Conservation (phyloP, 495 filamentous ascomycete species). For the Aspergillus heteromorphus region DNA sequence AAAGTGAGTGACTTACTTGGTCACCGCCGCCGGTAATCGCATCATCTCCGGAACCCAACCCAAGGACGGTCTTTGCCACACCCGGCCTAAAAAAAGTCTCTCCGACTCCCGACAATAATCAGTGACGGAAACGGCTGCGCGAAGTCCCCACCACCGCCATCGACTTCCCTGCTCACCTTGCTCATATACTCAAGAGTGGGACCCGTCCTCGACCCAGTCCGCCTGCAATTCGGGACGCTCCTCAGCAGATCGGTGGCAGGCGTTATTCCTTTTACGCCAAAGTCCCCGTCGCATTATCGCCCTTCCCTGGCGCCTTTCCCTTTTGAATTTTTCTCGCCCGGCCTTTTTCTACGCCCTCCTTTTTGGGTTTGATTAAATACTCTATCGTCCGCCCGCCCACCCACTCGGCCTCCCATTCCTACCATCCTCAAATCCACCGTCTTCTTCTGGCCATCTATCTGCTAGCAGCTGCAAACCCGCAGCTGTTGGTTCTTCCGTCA, state of each 20-base stretch:
- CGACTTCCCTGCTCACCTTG: slow-evolving; percentile 1
- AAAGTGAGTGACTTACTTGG: slow-evolving; percentile 9
- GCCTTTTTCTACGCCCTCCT: slow-evolving; percentile 3
- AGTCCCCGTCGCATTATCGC: slow-evolving; percentile 9
- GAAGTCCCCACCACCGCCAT: slow-evolving; percentile 8
- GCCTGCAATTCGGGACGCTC: slow-evolving; percentile 15
- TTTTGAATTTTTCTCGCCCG: slow-evolving; percentile 9
- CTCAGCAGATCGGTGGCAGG: slow-evolving; percentile 16
- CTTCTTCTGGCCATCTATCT: slow-evolving; percentile 1
- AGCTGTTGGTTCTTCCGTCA: slow-evolving; percentile 22
- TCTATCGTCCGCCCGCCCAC: not conserved
- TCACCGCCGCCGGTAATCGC: slow-evolving; percentile 13
- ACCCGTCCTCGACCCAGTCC: slow-evolving; percentile 13
- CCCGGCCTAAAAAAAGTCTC: slow-evolving; percentile 5
- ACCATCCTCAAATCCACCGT: too few species aligned
- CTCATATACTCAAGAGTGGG: slow-evolving; percentile 11
- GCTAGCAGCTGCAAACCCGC: slow-evolving; percentile 18
- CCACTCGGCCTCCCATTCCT: not conserved
- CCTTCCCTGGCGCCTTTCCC: slow-evolving; percentile 3
- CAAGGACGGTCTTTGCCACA: slow-evolving; percentile 5
- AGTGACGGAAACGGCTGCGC: slow-evolving; percentile 23
- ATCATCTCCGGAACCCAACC: slow-evolving; percentile 15
- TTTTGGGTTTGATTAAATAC: not conserved
- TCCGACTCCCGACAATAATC: slow-evolving; percentile 10
- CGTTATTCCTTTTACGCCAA: slow-evolving; percentile 7